Conservation (phyloP, 768 basidiomycete genomes). For the Pulveroboletus frians region DNA sequence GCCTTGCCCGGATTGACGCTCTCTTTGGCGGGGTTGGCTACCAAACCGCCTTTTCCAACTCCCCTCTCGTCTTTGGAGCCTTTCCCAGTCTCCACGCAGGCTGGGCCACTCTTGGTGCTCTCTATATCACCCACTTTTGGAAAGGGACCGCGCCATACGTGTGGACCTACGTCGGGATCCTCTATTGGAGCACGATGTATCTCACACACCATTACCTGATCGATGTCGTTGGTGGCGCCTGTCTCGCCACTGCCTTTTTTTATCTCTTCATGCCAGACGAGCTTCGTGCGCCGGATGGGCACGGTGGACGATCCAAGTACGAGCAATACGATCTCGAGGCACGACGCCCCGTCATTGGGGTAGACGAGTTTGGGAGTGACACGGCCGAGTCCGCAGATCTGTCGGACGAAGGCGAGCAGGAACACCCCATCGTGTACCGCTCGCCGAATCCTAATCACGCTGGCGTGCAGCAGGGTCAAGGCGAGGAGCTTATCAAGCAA, state of each 20-base stretch:
- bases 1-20: slow-evolving; percentile 86
- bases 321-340: slow-evolving; percentile 73
- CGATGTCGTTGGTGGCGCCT: slow-evolving; percentile 92
- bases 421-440: slow-evolving; percentile 60
- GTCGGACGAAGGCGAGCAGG: slow-evolving; percentile 58
- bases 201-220: slow-evolving; percentile 98
- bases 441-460: slow-evolving; percentile 45
- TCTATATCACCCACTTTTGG: slow-evolving; percentile 95
- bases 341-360: slow-evolving; percentile 25
- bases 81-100: slow-evolving; percentile 93
- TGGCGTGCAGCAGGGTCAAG: background rate
- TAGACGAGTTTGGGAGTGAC: slow-evolving; percentile 31
- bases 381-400: slow-evolving; percentile 48
- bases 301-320: slow-evolving; percentile 51
- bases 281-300: slow-evolving; percentile 51
- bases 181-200: slow-evolving; percentile 99
- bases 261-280: slow-evolving; percentile 84
- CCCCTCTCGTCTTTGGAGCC: slow-evolving; percentile 94
- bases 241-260: slow-evolving; percentile 82
- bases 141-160: slow-evolving; percentile 59
- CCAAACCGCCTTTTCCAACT: slow-evolving; percentile 72
- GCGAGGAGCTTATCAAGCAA: slow-evolving; percentile 1
- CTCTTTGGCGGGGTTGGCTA: slow-evolving; percentile 77
- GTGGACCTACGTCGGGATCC: slow-evolving; percentile 78
- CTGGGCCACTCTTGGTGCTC: slow-evolving; percentile 84